Evolutionary conservation across 176 grass and related monocot genomes (phyloP).

Genomic region (Eleusine coracana): DNA sequence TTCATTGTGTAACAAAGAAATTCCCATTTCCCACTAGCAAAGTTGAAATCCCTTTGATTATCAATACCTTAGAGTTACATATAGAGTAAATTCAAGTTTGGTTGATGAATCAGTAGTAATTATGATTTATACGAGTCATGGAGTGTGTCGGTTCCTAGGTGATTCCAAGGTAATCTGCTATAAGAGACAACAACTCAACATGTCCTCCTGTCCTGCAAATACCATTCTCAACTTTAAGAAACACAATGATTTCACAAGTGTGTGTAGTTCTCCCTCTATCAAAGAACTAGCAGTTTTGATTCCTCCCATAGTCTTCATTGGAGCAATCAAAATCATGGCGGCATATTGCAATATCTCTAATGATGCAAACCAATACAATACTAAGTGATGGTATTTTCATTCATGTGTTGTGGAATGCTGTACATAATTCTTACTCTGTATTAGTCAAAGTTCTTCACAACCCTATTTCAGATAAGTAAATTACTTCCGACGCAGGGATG

Average conservation of each 20-base stretch:
- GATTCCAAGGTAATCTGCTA: constrained; percentile 1
- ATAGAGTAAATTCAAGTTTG: neutral
- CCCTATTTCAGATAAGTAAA: no score
- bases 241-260: neutral
- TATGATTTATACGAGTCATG: neutral
- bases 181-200: neutral
- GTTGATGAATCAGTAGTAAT: neutral
- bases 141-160: neutral
- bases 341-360: neutral
- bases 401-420: no score
- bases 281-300: neutral
- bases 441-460: no score
- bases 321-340: constrained; percentile 2
- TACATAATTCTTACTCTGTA: no score
- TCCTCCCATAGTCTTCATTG: neutral
- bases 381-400: no score
- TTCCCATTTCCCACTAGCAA: neutral
- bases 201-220: neutral
- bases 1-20: constrained; percentile 18
- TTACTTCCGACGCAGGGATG: no score
- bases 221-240: neutral
- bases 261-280: neutral
- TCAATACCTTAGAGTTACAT: neutral
- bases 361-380: neutral
- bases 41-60: neutral